Percentiles rank a stretch among this genome's conserved stretches.
Conservation (phyloP, 148 eudicot species). For the Rhododendron griersonianum region DNA sequence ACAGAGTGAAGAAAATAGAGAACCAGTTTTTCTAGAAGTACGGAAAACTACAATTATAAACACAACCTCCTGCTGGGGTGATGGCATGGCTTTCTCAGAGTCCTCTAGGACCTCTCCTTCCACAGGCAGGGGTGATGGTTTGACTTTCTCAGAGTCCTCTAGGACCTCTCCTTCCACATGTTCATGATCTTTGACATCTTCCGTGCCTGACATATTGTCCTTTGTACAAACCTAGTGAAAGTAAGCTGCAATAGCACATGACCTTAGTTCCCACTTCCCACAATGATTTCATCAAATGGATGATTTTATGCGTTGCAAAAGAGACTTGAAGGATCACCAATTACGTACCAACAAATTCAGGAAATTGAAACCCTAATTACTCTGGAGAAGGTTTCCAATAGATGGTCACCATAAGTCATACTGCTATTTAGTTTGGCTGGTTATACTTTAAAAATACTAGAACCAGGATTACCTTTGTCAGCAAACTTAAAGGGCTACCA, state of each 20-base stretch:
- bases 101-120: constrained; percentile 37
- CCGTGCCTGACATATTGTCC: constrained; percentile 47
- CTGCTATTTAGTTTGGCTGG: neutral
- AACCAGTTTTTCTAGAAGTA: neutral
- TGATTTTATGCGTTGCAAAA: neutral
- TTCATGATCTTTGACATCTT: constrained; percentile 34
- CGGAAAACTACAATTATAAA: constrained; percentile 6
- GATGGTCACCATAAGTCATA: neutral
- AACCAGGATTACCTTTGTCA: neutral
- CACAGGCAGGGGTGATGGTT: neutral
- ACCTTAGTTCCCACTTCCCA: neutral
- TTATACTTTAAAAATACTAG: neutral
- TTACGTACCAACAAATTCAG: neutral
- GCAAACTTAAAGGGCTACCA: neutral
- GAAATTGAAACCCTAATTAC: neutral
- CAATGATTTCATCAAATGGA: neutral
- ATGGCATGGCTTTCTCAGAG: constrained; percentile 32
- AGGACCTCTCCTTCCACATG: constrained; percentile 24
- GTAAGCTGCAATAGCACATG: constrained; percentile 23
- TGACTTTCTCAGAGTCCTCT: constrained; percentile 41
- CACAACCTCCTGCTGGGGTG: constrained; percentile 66
- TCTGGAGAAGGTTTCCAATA: neutral
- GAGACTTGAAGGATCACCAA: neutral
- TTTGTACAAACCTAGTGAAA: constrained; percentile 4
- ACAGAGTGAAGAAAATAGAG: neutral